These are phyloP conservation scores for Alternaria longipes DNA, from an alignment of 2,329 filamentous ascomycete species.

Conservation along the genomic window DNA sequence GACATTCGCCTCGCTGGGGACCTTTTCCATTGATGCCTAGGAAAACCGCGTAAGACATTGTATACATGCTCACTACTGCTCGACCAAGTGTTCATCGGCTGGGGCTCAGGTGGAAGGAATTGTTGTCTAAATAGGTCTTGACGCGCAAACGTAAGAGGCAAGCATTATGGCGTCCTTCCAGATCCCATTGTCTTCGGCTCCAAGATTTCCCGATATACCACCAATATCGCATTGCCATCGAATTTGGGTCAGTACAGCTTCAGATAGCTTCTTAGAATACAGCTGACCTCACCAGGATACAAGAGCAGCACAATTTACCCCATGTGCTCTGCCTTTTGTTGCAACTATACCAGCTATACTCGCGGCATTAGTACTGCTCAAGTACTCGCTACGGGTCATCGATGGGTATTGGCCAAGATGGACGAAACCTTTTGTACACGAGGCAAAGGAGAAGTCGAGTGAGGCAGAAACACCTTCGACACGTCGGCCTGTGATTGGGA, in stretches of 20 bases:
- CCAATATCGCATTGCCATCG: slow-evolving; percentile 37
- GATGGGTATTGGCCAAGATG: slow-evolving; percentile 58
- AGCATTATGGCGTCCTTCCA: slow-evolving; percentile 39
- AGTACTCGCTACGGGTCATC: slow-evolving; percentile 45
- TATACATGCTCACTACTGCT: slow-evolving; percentile 28
- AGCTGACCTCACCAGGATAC: slow-evolving; percentile 41
- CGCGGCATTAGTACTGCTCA: slow-evolving; percentile 50
- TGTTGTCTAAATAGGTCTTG: slow-evolving; percentile 24
- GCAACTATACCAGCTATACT: slow-evolving; percentile 51
- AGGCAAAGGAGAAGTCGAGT: slow-evolving; percentile 41
- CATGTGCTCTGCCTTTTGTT: slow-evolving; percentile 54
- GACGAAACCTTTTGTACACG: slow-evolving; percentile 60
- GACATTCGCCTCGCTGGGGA: slow-evolving; percentile 7
- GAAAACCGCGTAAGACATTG: not conserved
- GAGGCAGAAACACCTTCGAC: slow-evolving; percentile 41
- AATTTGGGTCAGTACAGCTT: slow-evolving; percentile 36
- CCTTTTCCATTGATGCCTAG: slow-evolving; percentile 20
- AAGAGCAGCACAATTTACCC: slow-evolving; percentile 50
- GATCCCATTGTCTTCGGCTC: slow-evolving; percentile 27
- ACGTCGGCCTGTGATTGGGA: slow-evolving; percentile 39
- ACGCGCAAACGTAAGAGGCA: slow-evolving; percentile 6
- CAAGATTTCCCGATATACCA: slow-evolving; percentile 21
- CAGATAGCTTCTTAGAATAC: not conserved
- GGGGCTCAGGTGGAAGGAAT: slow-evolving; percentile 34
- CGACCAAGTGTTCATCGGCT: slow-evolving; percentile 22